A percentile compares a stretch with the other conserved stretches of the same genome.
phyloP scores from a whole-genome alignment of 345 rosid genomes.

The Sonneratia alba region DNA sequence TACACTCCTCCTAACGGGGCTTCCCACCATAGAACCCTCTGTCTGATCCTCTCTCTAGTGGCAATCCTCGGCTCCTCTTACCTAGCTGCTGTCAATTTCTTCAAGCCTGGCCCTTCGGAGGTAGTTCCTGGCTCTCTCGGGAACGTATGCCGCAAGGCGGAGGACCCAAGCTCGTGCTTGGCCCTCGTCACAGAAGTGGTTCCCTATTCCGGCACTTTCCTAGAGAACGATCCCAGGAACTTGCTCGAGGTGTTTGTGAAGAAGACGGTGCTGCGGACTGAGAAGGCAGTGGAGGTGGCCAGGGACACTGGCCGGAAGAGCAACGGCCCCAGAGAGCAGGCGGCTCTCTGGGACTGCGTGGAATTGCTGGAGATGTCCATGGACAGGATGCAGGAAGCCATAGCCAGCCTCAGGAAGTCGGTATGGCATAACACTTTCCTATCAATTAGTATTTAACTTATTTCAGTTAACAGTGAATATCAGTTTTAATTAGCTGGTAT shows the following conservation, averaged over 20 bases:
- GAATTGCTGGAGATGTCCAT: constrained; percentile 51
- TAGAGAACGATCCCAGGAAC: constrained; percentile 13
- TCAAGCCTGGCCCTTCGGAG: constrained; percentile 5
- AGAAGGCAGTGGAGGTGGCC: constrained; percentile 15
- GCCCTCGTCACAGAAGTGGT: constrained; percentile 27
- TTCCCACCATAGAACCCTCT: constrained; percentile 21
- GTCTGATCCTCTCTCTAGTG: constrained; percentile 27
- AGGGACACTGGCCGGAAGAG: constrained; percentile 10
- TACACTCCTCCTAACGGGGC: constrained; percentile 18
- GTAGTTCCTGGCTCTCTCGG: constrained; percentile 1
- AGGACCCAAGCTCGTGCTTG: constrained; percentile 32
- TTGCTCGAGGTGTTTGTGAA: constrained; percentile 32
- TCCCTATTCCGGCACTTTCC: constrained; percentile 9
- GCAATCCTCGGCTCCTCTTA: constrained; percentile 26
- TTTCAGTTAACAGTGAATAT: fast-evolving
- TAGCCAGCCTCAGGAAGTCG: constrained; percentile 32
- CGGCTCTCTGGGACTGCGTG: constrained; percentile 35
- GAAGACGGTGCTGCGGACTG: constrained; percentile 20
- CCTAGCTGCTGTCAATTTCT: constrained; percentile 15
- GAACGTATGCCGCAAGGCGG: constrained; percentile 31
- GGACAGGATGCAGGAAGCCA: constrained; percentile 38
- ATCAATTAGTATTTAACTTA: neutral
- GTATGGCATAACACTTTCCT: neutral
- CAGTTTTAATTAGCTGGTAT: too few relatives aligned
- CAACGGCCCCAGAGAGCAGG: constrained; percentile 32